These are phyloP conservation scores for Adiantum capillusveneris DNA, from an alignment of 75 land plant genomes.

Conservation along the genomic window DNA sequence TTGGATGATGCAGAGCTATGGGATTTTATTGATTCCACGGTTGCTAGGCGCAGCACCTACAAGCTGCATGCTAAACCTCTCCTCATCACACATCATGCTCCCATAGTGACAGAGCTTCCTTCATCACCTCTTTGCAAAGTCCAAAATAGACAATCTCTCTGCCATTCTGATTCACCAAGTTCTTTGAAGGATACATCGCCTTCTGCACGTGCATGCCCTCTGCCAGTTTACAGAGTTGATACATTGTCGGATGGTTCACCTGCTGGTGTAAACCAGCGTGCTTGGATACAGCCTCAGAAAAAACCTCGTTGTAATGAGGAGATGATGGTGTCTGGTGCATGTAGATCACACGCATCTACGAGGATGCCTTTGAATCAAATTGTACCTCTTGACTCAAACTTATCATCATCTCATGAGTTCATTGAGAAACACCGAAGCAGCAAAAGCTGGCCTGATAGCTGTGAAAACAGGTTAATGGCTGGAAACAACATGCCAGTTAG, in stretches of 20 bases:
- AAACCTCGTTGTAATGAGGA: not conserved
- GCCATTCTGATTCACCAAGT: not conserved
- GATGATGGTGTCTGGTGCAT: not conserved
- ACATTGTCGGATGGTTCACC: no score
- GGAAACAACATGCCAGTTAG: not conserved
- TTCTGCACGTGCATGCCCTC: not conserved
- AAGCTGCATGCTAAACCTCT: constrained; percentile 2
- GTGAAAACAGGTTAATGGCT: not conserved
- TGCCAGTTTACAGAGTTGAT: no score
- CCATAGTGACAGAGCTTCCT: constrained; percentile 6
- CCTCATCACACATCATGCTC: not conserved
- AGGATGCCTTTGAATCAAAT: not conserved
- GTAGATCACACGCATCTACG: not conserved
- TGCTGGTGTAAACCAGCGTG: not conserved
- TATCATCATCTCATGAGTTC: not conserved
- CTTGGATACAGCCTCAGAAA: constrained; percentile 5
- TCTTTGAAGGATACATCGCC: not conserved
- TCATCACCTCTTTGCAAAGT: constrained; percentile 7
- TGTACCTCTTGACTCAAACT: not conserved
- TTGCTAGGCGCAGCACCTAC: constrained; percentile 5
- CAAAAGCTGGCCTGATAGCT: constrained; percentile 3
- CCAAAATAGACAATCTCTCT: not conserved
- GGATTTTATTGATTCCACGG: constrained; percentile 14
- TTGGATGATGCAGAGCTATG: constrained; percentile 19
- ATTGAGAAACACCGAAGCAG: not conserved